phyloP scores from a whole-genome alignment of 176 grass and related monocot species.

The Hordeum marinum region DNA sequence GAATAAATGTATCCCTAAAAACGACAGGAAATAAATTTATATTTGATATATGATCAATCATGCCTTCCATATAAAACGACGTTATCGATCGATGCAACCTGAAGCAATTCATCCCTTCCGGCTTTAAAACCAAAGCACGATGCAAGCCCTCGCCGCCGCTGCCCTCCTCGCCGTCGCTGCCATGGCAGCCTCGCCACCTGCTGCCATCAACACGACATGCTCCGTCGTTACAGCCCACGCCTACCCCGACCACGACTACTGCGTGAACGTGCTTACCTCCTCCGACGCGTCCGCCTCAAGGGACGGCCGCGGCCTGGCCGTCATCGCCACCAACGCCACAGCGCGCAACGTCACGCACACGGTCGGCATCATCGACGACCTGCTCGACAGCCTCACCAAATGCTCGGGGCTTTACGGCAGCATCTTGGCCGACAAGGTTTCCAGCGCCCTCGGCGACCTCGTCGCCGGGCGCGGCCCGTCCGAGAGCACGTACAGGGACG shows the following conservation, averaged over 20 bases:
- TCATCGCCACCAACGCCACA: not conserved
- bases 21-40: no score
- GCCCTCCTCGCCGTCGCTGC: no score
- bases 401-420: not conserved
- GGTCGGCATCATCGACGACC: not conserved
- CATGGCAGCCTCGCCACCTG: no score
- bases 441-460: not conserved
- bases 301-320: not conserved
- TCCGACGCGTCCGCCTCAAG: not conserved
- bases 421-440: not conserved
- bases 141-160: no score
- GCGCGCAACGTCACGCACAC: not conserved
- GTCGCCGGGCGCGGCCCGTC: not conserved
- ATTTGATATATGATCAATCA: no score
- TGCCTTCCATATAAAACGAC: not conserved
- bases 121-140: no score
- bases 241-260: not conserved
- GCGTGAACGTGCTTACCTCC: not conserved
- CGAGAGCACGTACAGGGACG: not conserved
- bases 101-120: no score
- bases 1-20: no score
- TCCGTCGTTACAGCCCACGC: not conserved
- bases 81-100: not conserved
- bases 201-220: not conserved
- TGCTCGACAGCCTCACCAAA: not conserved